Conservation (phyloP, 176 grass and related monocot genomes). For the Hordeum marinum region DNA sequence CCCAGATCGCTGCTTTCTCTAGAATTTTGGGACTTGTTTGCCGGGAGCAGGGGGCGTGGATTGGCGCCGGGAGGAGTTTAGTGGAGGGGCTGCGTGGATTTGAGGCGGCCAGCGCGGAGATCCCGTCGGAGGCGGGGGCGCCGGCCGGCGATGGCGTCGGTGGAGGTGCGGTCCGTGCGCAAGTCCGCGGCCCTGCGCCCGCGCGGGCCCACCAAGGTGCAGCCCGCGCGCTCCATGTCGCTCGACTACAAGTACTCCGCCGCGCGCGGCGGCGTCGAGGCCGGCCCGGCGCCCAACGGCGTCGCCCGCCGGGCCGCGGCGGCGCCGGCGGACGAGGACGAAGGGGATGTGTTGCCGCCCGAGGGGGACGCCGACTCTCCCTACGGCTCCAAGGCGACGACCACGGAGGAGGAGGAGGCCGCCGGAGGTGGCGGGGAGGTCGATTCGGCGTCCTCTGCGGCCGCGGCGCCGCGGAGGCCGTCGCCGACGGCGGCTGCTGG, state of each 20-base stretch:
- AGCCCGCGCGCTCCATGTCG: constrained; percentile 65
- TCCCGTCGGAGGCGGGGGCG: constrained; percentile 15
- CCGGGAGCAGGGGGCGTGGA: not conserved
- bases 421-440: constrained; percentile 18
- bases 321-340: constrained; percentile 8
- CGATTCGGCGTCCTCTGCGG: constrained; percentile 27
- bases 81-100: not conserved
- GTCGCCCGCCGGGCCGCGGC: not conserved
- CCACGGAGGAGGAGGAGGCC: constrained; percentile 25
- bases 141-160: constrained; percentile 64
- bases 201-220: constrained; percentile 44
- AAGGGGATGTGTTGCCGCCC: constrained; percentile 8
- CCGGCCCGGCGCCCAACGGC: constrained; percentile 13
- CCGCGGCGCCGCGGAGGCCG: constrained; percentile 4
- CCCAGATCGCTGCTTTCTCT: constrained; percentile 35
- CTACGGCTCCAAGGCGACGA: constrained; percentile 55
- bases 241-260: constrained; percentile 46
- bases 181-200: constrained; percentile 51
- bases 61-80: not conserved
- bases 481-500: constrained; percentile 28
- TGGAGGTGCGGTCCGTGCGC: constrained; percentile 55
- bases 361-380: constrained; percentile 62
- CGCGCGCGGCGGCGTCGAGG: not conserved
- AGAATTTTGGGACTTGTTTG: not conserved
- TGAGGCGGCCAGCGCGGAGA: constrained; percentile 27